phyloP scores from a whole-genome alignment of 139 green algal species.

The Chlamydomonas asymmetrica region DNA sequence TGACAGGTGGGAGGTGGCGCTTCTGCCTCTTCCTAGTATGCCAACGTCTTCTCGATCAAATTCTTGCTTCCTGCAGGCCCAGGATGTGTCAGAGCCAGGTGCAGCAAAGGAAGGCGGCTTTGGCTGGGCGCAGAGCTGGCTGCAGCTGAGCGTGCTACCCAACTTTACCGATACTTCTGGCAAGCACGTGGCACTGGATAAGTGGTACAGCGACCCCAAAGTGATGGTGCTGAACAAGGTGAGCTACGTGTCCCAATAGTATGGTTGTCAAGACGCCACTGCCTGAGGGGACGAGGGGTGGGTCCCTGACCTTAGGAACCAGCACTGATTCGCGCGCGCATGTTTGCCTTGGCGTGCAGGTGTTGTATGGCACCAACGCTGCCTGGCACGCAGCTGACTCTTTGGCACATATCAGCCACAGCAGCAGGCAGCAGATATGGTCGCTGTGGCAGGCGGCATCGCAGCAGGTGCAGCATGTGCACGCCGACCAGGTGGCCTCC shows the following conservation, averaged over 20 bases:
- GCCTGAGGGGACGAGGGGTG: not conserved
- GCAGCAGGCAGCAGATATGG: constrained; percentile 12
- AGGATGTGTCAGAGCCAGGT: too few species aligned
- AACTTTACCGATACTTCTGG: constrained; percentile 21
- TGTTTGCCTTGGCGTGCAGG: not conserved
- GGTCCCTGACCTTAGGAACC: not conserved
- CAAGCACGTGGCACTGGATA: constrained; percentile 1
- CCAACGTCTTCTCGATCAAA: too few species aligned
- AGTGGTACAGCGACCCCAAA: constrained; percentile 17
- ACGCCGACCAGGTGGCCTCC: not conserved
- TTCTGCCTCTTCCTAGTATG: too few species aligned
- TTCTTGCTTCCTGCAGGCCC: too few species aligned
- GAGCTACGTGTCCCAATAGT: not conserved
- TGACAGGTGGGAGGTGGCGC: too few species aligned
- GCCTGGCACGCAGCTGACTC: constrained; percentile 8
- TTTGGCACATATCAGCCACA: constrained; percentile 8
- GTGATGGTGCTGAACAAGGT: constrained; percentile 31
- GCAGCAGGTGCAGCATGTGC: not conserved
- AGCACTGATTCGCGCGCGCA: not conserved
- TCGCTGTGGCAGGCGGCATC: constrained; percentile 25
- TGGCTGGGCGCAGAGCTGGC: constrained; percentile 27
- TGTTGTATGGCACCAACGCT: constrained; percentile 15
- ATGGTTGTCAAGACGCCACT: not conserved
- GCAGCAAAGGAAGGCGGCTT: too few species aligned
- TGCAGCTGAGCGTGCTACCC: constrained; percentile 25